These are phyloP conservation scores for Trichoderma oligosporum DNA, from an alignment of 2,329 filamentous ascomycete genomes.

Conservation along the genomic window DNA sequence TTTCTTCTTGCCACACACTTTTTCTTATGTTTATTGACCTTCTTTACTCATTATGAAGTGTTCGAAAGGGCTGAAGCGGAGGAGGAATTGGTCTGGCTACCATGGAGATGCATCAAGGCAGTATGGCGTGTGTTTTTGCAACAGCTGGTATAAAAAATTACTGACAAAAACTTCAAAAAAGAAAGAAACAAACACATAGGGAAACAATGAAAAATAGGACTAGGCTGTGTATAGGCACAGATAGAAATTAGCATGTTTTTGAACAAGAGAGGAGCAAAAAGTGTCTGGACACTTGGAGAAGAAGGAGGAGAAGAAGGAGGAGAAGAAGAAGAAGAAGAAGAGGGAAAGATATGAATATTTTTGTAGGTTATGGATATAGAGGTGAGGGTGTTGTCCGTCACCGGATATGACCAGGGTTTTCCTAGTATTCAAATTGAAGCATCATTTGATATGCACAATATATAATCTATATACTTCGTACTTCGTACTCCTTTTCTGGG, in stretches of 20 bases:
- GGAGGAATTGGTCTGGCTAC: constrained; percentile 26
- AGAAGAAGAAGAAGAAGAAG: too few relatives aligned
- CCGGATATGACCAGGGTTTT: constrained; percentile 33
- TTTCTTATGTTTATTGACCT: constrained; percentile 24
- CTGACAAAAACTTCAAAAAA: constrained; percentile 20
- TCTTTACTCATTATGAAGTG: constrained; percentile 15
- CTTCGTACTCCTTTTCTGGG: too few relatives aligned
- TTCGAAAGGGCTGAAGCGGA: constrained; percentile 7
- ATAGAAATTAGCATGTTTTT: constrained; percentile 14
- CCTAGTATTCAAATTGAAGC: constrained; percentile 15
- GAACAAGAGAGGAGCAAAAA: constrained; percentile 25
- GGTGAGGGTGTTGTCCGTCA: constrained; percentile 38
- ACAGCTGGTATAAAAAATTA: constrained; percentile 20
- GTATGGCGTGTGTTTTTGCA: constrained; percentile 7
- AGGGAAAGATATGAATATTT: too few relatives aligned
- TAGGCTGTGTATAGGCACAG: constrained; percentile 19
- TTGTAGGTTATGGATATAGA: constrained; percentile 38
- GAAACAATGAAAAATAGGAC: constrained; percentile 15
- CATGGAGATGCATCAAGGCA: constrained; percentile 18
- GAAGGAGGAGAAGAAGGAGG: not conserved
- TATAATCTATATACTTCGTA: constrained; percentile 1
- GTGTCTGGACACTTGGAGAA: constrained; percentile 25
- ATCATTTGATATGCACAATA: constrained; percentile 1
- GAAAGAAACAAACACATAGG: constrained; percentile 5
- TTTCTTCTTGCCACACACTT: constrained; percentile 27